phyloP scores from a whole-genome alignment of 306 rosid genomes.

The Erythrophleum fordii region DNA sequence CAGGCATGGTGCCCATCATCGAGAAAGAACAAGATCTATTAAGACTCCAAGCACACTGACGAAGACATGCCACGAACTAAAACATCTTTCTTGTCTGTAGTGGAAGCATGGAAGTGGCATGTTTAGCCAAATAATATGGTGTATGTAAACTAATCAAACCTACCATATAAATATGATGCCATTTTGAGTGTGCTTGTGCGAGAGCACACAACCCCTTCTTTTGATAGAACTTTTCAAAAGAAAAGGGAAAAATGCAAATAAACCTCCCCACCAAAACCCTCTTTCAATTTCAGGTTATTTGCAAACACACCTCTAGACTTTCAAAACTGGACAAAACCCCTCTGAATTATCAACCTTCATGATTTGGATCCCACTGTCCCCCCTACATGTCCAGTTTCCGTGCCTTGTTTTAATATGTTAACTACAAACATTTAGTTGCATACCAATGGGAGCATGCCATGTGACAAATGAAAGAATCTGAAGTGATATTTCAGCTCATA shows the following conservation, averaged over 20 bases:
- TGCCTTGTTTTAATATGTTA: background rate
- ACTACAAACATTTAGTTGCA: background rate
- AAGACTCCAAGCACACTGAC: background rate
- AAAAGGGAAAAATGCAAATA: background rate
- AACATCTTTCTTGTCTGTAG: background rate
- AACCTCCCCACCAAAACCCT: no score
- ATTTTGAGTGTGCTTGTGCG: background rate
- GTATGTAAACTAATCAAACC: slow-evolving; percentile 26
- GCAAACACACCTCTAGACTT: background rate
- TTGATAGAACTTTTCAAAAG: slow-evolving; percentile 16
- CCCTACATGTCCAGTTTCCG: background rate
- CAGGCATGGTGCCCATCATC: background rate
- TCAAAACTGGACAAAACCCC: no score
- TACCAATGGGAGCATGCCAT: background rate
- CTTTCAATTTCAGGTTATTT: background rate
- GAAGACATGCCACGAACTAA: background rate
- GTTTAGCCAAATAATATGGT: background rate
- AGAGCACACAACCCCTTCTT: background rate
- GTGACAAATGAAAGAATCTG: background rate
- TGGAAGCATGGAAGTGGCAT: background rate
- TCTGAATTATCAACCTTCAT: background rate
- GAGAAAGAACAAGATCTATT: background rate
- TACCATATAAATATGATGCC: background rate
- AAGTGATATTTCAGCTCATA: background rate
- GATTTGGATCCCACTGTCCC: background rate